Conservation (phyloP, 164 flowering plant genomes). For the Magnolia officinalis region DNA sequence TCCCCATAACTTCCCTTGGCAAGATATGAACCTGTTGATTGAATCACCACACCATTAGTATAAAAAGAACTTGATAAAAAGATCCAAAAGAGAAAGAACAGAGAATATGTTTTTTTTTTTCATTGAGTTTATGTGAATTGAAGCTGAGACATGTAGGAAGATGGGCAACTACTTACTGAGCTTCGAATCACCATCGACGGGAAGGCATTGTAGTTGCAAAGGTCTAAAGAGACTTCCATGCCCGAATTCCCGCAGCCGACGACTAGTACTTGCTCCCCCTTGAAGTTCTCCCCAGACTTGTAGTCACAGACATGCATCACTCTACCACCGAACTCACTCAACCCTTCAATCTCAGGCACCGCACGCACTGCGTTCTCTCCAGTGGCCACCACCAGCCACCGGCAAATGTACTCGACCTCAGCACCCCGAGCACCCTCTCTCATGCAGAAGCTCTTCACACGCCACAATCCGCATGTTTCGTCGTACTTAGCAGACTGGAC, state of each 20-base stretch:
- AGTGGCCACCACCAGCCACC: constrained; percentile 79
- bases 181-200: constrained; percentile 64
- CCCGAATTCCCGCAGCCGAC: constrained; percentile 86
- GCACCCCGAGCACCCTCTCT: neutral
- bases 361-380: constrained; percentile 74
- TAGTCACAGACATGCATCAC: constrained; percentile 60
- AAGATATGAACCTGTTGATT: constrained; percentile 62
- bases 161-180: constrained; percentile 40
- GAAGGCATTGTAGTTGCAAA: constrained; percentile 56
- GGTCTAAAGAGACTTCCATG: constrained; percentile 74
- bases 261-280: constrained; percentile 53
- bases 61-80: neutral
- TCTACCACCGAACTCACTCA: constrained; percentile 47
- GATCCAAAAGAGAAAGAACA: neutral
- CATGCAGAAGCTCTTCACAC: constrained; percentile 38
- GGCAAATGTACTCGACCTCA: constrained; percentile 63
- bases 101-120: neutral
- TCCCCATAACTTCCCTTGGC: constrained; percentile 68
- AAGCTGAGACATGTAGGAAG: neutral
- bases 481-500: constrained; percentile 68
- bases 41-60: neutral
- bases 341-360: constrained; percentile 57
- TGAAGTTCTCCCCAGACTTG: constrained; percentile 46
- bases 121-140: neutral
- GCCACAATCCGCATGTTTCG: constrained; percentile 64